These are phyloP conservation scores for Selaginella tamariscina DNA, from an alignment of 75 land plant genomes.

Conservation along the genomic window DNA sequence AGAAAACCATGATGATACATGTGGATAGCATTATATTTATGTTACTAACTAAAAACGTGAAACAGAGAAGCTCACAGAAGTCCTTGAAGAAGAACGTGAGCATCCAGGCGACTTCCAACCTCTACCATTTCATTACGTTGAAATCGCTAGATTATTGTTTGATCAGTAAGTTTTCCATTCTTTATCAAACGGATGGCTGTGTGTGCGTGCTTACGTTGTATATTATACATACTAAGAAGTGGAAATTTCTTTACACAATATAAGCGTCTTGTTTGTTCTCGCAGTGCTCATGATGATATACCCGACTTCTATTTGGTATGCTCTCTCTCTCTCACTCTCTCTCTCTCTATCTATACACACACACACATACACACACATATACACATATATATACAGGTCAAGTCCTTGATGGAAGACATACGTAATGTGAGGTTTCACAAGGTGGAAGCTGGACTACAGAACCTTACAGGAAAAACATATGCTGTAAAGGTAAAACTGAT, in stretches of 20 bases:
- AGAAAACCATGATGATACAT: too few relatives aligned
- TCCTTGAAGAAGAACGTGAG: slow-evolving; percentile 80
- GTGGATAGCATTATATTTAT: too few relatives aligned
- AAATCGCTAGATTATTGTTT: slow-evolving; percentile 82
- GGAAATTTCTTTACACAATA: too few relatives aligned
- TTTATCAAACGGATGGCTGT: background rate
- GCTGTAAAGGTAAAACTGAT: slow-evolving; percentile 63
- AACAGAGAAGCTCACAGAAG: slow-evolving; percentile 66
- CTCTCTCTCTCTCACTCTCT: too few relatives aligned
- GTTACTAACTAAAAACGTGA: background rate
- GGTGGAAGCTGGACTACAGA: slow-evolving; percentile 74
- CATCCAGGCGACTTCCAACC: slow-evolving; percentile 82
- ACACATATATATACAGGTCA: slow-evolving; percentile 35
- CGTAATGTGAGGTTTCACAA: slow-evolving; percentile 90
- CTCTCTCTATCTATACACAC: too few relatives aligned
- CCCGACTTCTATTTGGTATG: background rate
- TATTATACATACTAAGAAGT: too few relatives aligned
- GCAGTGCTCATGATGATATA: background rate
- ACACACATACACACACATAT: too few relatives aligned
- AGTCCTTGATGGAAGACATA: slow-evolving; percentile 87
- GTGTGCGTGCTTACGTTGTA: too few relatives aligned
- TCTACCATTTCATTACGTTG: slow-evolving; percentile 92
- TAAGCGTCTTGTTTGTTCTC: background rate
- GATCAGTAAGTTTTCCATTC: slow-evolving; percentile 63
- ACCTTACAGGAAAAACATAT: slow-evolving; percentile 55